phyloP scores from a whole-genome alignment of 495 filamentous ascomycete species.

The Durotheca rogersii region DNA sequence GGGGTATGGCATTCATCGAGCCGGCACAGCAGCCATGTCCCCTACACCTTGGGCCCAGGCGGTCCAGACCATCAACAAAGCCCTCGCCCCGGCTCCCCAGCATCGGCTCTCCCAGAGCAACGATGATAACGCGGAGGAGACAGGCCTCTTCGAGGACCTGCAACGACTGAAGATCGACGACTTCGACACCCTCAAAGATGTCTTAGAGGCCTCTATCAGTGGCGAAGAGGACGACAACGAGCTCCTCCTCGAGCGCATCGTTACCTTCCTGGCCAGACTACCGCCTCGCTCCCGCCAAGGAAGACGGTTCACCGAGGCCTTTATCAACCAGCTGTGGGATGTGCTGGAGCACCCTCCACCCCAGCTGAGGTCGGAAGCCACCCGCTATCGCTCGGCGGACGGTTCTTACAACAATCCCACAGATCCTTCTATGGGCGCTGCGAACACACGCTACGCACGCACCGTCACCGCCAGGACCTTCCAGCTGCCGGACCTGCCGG shows the following conservation, averaged over 20 bases:
- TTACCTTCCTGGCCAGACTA: slow-evolving; percentile 40
- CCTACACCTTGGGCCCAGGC: slow-evolving; percentile 18
- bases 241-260: slow-evolving; percentile 40
- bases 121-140: slow-evolving; percentile 25
- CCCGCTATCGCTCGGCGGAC: slow-evolving; percentile 62
- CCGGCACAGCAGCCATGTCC: slow-evolving; percentile 15
- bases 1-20: too few species aligned
- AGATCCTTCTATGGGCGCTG: slow-evolving; percentile 60
- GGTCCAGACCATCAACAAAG: slow-evolving; percentile 32
- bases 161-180: slow-evolving; percentile 33
- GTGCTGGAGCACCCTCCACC: slow-evolving; percentile 65
- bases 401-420: slow-evolving; percentile 62
- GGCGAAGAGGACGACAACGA: slow-evolving; percentile 41
- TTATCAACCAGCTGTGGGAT: slow-evolving; percentile 61
- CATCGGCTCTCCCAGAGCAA: slow-evolving; percentile 35
- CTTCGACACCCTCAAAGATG: slow-evolving; percentile 36
- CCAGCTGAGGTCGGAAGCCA: slow-evolving; percentile 47
- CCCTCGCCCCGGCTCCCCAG: slow-evolving; percentile 29
- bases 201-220: slow-evolving; percentile 35
- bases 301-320: slow-evolving; percentile 35
- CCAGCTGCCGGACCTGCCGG: slow-evolving; percentile 63
- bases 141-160: slow-evolving; percentile 32
- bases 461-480: slow-evolving; percentile 55
- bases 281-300: slow-evolving; percentile 33
- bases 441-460: slow-evolving; percentile 63